Conservation (phyloP, 495 filamentous ascomycete species). For the Glarea lozoyensis region DNA sequence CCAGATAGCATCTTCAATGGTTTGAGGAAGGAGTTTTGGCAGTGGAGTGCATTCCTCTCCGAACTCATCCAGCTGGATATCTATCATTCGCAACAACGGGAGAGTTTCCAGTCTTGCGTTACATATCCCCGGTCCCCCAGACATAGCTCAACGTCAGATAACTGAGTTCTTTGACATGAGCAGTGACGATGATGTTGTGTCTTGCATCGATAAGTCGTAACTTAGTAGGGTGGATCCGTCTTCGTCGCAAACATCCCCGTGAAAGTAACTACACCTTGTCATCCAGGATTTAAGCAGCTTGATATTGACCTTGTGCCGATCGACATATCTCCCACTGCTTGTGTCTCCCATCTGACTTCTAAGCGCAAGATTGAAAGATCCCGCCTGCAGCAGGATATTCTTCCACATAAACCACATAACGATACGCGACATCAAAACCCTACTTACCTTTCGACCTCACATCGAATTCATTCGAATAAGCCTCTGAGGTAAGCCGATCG, state of each 20-base stretch:
- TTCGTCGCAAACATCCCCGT: background rate
- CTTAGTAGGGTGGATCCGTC: background rate
- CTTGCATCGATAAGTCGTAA: background rate
- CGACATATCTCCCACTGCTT: background rate
- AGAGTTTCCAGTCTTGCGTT: background rate
- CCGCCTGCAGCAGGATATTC: background rate
- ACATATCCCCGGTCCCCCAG: background rate
- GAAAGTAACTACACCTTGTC: background rate
- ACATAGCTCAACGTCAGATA: slow-evolving; percentile 1
- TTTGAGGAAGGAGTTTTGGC: background rate
- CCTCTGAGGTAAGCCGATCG: background rate
- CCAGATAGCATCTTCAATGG: background rate
- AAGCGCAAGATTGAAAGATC: background rate
- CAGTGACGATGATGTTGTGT: background rate
- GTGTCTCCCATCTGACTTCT: background rate
- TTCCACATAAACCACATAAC: background rate
- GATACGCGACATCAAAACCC: background rate
- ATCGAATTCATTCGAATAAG: background rate
- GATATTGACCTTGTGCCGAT: background rate
- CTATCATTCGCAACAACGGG: background rate
- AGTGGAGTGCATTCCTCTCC: background rate
- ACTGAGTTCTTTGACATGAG: background rate
- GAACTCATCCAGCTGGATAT: background rate
- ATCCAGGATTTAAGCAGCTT: background rate
- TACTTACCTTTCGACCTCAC: background rate